phyloP scores from a whole-genome alignment of 1,139 yeast genomes.

The Diutina sp. region DNA sequence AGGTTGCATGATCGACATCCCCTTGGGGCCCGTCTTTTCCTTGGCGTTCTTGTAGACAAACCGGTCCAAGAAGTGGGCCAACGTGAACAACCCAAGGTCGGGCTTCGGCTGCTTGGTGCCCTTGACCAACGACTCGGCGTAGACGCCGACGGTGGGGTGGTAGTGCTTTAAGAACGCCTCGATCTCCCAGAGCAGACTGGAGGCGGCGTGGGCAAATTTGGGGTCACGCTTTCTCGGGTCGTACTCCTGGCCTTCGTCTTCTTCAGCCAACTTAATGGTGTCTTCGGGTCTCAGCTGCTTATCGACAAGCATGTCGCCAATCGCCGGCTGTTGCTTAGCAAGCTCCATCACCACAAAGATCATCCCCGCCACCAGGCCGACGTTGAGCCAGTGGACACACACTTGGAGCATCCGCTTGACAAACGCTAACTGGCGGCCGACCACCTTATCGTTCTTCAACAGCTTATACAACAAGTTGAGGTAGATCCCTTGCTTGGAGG shows the following conservation, averaged over 20 bases:
- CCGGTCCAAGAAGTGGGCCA: slow-evolving; percentile 85
- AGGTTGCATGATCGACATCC: slow-evolving; percentile 95
- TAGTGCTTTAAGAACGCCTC: slow-evolving; percentile 62
- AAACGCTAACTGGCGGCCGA: slow-evolving; percentile 70
- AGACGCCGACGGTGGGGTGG: slow-evolving; percentile 84
- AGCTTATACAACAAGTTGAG: slow-evolving; percentile 78
- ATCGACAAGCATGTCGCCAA: slow-evolving; percentile 19
- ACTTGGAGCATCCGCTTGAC: slow-evolving; percentile 84
- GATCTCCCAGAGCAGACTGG: slow-evolving; percentile 80
- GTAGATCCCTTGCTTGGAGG: slow-evolving; percentile 86
- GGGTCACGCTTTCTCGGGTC: slow-evolving; percentile 93
- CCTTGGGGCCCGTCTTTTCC: slow-evolving; percentile 57
- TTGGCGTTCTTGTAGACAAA: slow-evolving; percentile 92
- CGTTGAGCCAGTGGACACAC: slow-evolving; percentile 73
- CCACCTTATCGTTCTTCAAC: slow-evolving; percentile 50
- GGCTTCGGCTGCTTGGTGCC: slow-evolving; percentile 51
- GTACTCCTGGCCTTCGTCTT: slow-evolving; percentile 20
- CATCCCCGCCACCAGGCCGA: slow-evolving; percentile 90
- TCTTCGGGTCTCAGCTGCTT: slow-evolving; percentile 13
- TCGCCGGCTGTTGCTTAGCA: slow-evolving; percentile 27
- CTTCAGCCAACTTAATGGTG: slow-evolving; percentile 3
- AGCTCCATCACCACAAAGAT: slow-evolving; percentile 64
- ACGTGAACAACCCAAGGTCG: slow-evolving; percentile 77
- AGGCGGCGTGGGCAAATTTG: slow-evolving; percentile 66
- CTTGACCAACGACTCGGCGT: slow-evolving; percentile 52